Conservation (phyloP, 768 basidiomycete species). For the Sporobolomyces phaffii region DNA sequence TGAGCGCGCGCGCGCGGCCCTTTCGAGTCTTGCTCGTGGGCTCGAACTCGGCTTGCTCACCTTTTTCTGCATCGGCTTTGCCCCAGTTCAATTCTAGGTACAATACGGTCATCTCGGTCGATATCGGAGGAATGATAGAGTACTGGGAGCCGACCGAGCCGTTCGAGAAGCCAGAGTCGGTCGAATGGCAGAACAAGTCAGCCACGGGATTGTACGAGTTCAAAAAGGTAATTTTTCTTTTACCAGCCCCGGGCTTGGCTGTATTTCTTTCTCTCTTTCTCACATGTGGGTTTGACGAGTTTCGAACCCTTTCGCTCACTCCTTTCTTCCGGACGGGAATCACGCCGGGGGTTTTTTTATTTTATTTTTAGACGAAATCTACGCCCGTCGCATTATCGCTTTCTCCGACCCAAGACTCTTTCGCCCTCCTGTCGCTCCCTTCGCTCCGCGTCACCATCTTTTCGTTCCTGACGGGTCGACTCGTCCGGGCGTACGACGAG, state of each 20-base stretch:
- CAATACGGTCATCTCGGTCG: constrained; percentile 86
- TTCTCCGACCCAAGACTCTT: constrained; percentile 80
- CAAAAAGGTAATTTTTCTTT: no score
- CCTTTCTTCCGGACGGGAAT: no score
- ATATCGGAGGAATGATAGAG: constrained; percentile 89
- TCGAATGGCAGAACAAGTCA: constrained; percentile 85
- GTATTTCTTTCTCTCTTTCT: not conserved
- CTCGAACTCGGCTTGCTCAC: not conserved
- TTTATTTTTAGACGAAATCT: constrained; percentile 92
- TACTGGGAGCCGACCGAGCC: constrained; percentile 90
- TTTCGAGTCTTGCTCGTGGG: not conserved
- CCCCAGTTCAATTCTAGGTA: constrained; percentile 91
- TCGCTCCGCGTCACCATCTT: constrained; percentile 93
- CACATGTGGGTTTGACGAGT: no score
- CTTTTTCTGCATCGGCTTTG: not conserved
- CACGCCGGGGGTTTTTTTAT: no score
- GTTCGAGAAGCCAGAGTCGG: constrained; percentile 71
- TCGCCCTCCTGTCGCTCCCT: constrained; percentile 86
- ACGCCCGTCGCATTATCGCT: constrained; percentile 85
- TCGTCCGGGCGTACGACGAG: constrained; percentile 91
- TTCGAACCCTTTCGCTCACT: no score
- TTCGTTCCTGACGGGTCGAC: constrained; percentile 79
- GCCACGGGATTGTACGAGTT: constrained; percentile 94
- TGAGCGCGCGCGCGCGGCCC: constrained; percentile 48
- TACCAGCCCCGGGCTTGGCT: no score